Base-by-base conservation (phyloP, 176 grass and related monocot species). In the Cenchrus fungigraminus region DNA sequence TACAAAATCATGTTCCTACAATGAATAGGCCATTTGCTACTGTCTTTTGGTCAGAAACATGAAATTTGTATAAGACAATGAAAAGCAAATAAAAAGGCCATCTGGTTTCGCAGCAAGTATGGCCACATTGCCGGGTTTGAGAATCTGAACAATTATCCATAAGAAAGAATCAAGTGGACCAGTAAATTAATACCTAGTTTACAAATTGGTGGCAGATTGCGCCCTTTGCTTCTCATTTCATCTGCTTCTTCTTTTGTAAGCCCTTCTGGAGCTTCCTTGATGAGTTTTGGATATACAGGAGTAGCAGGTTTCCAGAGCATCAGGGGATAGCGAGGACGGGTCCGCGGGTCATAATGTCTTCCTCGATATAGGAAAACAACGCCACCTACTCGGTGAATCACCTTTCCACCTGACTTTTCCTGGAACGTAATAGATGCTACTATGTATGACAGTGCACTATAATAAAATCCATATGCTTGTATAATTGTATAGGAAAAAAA, bases 291-390 rank as follows among this genome's bases (percentile, higher is more conserved):
- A 73, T 94, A 98, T 53, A 91, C 91, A 71, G 93, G 97, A 79
- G 91, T 70, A 9, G 97, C 93, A 76, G 97, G 97, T 67, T 98
- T 98, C 97, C 97, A 98, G 17, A 95, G 89, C 97, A 98, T 98
- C 85, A 95, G 79, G 14, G 97, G 97, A 83, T 94, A 98, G 32
- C 90, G 90, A 46, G 97, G 97, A 57, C 97, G 85, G 17, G 73
- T 91, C 29, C 74, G 86, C 22, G 86, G 84, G 8, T 94, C 44
- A 12, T 98, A 98, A 86, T 95, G 66, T 85, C 96, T 92, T 54
- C 96, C 96, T 83, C 91, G 84, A 59, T 94, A 95, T 61, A 95
- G 85, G 73, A 87, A 98, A 79, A 95, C 74, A 66, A 94, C 81
- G 4, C 97, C 97, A 50, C 93, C 97, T 46, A 83, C 73, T 87